A percentile compares a stretch with the other conserved stretches of the same genome.
Conservation (phyloP, 2,329 filamentous ascomycete species). For the Clarireedia monteithiana region DNA sequence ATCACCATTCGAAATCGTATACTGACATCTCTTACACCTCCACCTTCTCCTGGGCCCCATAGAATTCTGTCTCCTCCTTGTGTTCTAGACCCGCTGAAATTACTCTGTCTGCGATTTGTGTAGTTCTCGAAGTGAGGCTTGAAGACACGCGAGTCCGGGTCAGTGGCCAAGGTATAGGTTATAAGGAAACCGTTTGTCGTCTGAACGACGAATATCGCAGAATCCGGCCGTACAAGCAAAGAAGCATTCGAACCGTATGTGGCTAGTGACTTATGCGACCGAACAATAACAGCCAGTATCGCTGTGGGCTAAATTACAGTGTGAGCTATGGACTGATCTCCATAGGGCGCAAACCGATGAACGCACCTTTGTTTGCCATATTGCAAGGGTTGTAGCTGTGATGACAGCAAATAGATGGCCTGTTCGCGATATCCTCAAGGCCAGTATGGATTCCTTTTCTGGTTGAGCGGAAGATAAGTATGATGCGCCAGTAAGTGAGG, state of each 20-base stretch:
- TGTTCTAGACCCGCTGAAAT: slow-evolving; percentile 44
- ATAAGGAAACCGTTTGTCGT: slow-evolving; percentile 83
- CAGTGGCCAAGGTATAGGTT: slow-evolving; percentile 85
- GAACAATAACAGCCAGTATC: slow-evolving; percentile 74
- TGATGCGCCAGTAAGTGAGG: slow-evolving; percentile 12
- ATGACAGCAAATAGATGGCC: slow-evolving; percentile 85
- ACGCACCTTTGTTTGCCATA: slow-evolving; percentile 91
- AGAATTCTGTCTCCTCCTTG: slow-evolving; percentile 51
- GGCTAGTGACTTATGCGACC: slow-evolving; percentile 70
- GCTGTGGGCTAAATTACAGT: slow-evolving; percentile 63
- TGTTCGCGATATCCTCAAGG: slow-evolving; percentile 67
- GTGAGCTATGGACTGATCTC: background rate
- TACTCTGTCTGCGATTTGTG: slow-evolving; percentile 54
- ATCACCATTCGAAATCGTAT: slow-evolving; percentile 96
- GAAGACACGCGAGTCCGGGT: slow-evolving; percentile 76
- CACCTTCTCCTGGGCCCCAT: slow-evolving; percentile 73
- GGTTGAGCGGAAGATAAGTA: slow-evolving; percentile 11
- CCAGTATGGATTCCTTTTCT: slow-evolving; percentile 58
- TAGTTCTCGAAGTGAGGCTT: slow-evolving; percentile 69
- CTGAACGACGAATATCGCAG: slow-evolving; percentile 83
- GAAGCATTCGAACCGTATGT: slow-evolving; percentile 81
- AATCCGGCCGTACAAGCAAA: slow-evolving; percentile 82
- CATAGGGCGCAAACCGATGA: background rate
- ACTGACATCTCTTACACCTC: slow-evolving; percentile 76
- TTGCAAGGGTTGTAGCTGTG: slow-evolving; percentile 74